Evolutionary conservation across 129 eudicot genomes (phyloP).

Genomic region (Flaveria trinervia): DNA sequence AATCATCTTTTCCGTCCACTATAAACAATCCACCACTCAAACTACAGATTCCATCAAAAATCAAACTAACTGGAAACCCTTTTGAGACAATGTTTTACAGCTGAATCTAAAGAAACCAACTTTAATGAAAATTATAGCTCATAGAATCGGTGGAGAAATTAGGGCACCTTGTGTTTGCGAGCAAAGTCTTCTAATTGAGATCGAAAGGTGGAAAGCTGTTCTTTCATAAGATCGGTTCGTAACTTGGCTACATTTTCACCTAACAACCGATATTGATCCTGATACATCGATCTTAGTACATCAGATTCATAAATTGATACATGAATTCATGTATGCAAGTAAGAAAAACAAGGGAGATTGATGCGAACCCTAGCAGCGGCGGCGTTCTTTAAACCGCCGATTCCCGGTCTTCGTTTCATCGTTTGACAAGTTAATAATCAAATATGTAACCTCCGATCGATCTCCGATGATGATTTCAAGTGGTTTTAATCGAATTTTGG

Average conservation of each 20-base stretch:
- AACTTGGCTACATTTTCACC: slow-evolving; percentile 96
- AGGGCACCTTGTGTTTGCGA: slow-evolving; percentile 87
- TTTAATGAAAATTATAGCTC: neutral
- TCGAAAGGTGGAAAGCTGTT: slow-evolving; percentile 89
- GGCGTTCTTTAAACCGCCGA: slow-evolving; percentile 85
- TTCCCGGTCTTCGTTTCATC: slow-evolving; percentile 96
- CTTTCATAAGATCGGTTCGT: slow-evolving; percentile 95
- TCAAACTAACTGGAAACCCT: neutral
- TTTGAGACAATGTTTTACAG: neutral
- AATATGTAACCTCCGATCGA: neutral
- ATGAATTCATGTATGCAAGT: neutral
- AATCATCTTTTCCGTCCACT: too few species aligned
- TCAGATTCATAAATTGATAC: neutral
- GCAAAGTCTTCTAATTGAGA: slow-evolving; percentile 98
- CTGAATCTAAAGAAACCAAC: neutral
- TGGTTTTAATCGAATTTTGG: neutral
- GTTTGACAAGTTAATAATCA: neutral
- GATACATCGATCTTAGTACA: slow-evolving; percentile 10
- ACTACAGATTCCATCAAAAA: neutral
- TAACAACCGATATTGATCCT: slow-evolving; percentile 73
- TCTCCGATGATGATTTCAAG: neutral
- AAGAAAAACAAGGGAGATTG: neutral
- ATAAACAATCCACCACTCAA: neutral
- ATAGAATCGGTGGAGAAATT: neutral
- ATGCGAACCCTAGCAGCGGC: slow-evolving; percentile 91